These are phyloP conservation scores for Fusarium brachygibbosum DNA, from an alignment of 2,329 filamentous ascomycete species.

Conservation along the genomic window DNA sequence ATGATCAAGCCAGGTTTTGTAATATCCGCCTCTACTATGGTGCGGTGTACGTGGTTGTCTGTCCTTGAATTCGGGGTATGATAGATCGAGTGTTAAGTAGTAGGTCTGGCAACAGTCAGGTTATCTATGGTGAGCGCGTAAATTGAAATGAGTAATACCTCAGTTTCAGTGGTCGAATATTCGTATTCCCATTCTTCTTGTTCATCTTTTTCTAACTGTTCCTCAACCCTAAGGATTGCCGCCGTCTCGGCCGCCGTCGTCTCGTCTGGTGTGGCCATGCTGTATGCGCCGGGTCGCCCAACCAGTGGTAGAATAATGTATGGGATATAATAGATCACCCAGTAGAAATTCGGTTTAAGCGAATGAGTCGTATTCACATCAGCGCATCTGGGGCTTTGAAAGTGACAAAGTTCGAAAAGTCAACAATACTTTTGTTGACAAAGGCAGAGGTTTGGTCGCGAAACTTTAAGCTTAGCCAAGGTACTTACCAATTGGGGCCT, in stretches of 20 bases:
- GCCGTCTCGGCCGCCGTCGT: constrained; percentile 41
- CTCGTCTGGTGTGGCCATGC: constrained; percentile 39
- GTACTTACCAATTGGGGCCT: constrained; percentile 35
- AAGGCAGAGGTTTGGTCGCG: constrained; percentile 6
- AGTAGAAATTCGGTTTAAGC: neutral
- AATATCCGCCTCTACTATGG: constrained; percentile 62
- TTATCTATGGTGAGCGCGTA: neutral
- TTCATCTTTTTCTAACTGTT: constrained; percentile 54
- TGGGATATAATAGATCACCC: neutral
- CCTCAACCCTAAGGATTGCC: constrained; percentile 49
- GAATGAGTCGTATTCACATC: neutral
- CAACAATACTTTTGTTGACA: constrained; percentile 20
- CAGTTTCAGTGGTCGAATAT: constrained; percentile 73
- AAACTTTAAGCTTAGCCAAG: constrained; percentile 15
- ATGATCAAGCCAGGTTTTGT: constrained; percentile 58
- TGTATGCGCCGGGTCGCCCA: neutral
- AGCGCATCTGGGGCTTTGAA: neutral
- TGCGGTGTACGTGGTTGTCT: constrained; percentile 57
- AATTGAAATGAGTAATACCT: constrained; percentile 57
- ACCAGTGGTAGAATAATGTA: neutral
- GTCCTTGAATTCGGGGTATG: constrained; percentile 69
- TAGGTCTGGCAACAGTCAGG: constrained; percentile 64
- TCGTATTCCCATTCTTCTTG: constrained; percentile 77
- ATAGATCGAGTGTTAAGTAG: constrained; percentile 74
- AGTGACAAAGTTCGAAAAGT: neutral